These are phyloP conservation scores for Exophiala spinifera DNA, from an alignment of 2,329 filamentous ascomycete species.

Conservation along the genomic window DNA sequence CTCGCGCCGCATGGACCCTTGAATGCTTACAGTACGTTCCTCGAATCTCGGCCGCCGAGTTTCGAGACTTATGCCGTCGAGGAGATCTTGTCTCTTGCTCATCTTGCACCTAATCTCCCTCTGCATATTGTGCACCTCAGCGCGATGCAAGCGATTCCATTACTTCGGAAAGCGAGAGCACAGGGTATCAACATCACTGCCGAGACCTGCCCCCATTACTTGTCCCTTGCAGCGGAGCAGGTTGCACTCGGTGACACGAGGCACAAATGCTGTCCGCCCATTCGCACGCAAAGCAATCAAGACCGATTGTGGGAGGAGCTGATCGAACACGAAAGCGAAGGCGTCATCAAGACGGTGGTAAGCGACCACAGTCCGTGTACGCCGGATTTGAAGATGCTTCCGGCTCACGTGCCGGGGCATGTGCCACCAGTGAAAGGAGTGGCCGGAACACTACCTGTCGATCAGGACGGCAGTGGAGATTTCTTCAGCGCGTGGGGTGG, in stretches of 20 bases:
- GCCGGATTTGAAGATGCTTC: conserved; percentile 85
- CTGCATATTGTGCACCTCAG: conserved; percentile 93
- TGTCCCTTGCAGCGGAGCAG: conserved; percentile 76
- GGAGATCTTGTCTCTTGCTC: conserved; percentile 77
- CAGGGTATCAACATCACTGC: conserved; percentile 81
- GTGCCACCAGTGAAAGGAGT: conserved; percentile 31
- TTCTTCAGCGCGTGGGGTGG: conserved; percentile 97
- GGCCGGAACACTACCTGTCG: conserved; percentile 30
- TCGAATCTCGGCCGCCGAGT: conserved; percentile 80
- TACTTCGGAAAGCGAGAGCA: conserved; percentile 69
- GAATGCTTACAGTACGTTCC: conserved; percentile 81
- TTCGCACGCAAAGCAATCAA: conserved; percentile 76
- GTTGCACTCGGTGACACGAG: conserved; percentile 82
- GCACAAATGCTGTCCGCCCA: conserved; percentile 94
- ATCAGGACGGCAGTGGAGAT: conserved; percentile 59
- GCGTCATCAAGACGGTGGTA: conserved; percentile 86
- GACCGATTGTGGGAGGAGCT: conserved; percentile 86
- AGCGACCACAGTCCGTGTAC: conserved; percentile 97
- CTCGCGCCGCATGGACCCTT: conserved; percentile 68
- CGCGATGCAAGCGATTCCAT: conserved; percentile 80
- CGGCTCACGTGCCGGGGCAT: conserved; percentile 60
- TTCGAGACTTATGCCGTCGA: conserved; percentile 91
- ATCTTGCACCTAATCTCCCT: conserved; percentile 74
- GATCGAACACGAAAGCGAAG: conserved; percentile 55
- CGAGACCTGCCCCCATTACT: conserved; percentile 94